Conservation (phyloP, 805 yeast genomes). For the Metschnikowia bowlesiae region DNA sequence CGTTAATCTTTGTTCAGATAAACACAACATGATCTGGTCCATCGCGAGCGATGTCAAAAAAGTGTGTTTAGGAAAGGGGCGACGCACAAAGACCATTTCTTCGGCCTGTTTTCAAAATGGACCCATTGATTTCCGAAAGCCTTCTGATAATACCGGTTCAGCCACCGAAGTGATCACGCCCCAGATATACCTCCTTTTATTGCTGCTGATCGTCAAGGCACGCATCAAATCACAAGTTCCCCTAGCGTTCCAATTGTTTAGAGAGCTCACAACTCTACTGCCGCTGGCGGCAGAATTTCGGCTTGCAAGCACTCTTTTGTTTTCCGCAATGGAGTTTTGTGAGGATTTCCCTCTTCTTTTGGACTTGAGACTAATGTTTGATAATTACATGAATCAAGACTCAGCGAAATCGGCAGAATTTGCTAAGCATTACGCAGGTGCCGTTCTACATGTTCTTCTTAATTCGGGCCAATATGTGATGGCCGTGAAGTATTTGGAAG, state of each 20-base stretch:
- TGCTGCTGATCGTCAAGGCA: conserved; percentile 10
- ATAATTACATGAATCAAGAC: conserved; percentile 2
- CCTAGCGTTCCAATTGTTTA: conserved; percentile 9
- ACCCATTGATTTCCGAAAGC: too few species aligned
- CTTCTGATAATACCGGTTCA: too few species aligned
- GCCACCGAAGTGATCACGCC: neutral
- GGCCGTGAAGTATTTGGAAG: conserved; percentile 14
- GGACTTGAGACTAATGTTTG: conserved; percentile 22
- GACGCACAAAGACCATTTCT: neutral
- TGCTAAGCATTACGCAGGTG: conserved; percentile 17
- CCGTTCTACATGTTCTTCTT: conserved; percentile 21
- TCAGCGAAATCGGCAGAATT: neutral
- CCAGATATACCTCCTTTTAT: conserved; percentile 5
- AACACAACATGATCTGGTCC: conserved; percentile 5
- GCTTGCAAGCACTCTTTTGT: conserved; percentile 7
- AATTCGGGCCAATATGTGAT: conserved; percentile 22
- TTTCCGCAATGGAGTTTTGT: conserved; percentile 11
- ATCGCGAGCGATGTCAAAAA: conserved; percentile 8
- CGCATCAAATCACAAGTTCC: neutral
- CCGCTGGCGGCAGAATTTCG: conserved; percentile 3
- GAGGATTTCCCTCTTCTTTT: conserved; percentile 19
- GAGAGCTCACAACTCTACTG: conserved; percentile 2
- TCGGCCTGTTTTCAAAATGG: neutral
- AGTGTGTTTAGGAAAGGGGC: neutral
- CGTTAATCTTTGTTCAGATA: conserved; percentile 8